Conservation (phyloP, 2,329 filamentous ascomycete species). For the Penicillium sp. region DNA sequence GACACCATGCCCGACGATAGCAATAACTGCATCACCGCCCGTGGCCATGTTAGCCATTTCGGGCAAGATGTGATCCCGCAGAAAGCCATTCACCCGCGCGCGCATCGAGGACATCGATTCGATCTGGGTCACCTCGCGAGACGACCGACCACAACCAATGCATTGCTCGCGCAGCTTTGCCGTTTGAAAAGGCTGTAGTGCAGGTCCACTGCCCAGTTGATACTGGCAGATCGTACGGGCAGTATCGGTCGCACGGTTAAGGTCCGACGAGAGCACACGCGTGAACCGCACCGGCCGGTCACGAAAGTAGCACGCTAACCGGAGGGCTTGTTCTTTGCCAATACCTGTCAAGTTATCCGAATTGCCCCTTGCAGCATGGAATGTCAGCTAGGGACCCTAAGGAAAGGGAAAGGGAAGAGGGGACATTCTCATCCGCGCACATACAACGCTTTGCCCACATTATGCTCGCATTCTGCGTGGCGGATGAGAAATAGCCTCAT, state of each 20-base stretch:
- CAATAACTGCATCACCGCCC: constrained; percentile 52
- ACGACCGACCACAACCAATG: constrained; percentile 29
- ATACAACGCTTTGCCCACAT: constrained; percentile 63
- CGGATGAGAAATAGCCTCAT: constrained; percentile 76
- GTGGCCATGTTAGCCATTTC: constrained; percentile 48
- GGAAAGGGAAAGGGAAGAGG: neutral
- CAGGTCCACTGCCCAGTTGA: constrained; percentile 10
- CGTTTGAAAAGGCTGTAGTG: constrained; percentile 16
- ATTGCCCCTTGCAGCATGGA: constrained; percentile 57
- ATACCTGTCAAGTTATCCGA: constrained; percentile 74
- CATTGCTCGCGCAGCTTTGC: constrained; percentile 43
- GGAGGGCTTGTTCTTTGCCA: constrained; percentile 75
- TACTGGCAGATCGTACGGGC: constrained; percentile 31
- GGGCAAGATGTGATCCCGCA: constrained; percentile 65
- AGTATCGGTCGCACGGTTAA: constrained; percentile 68
- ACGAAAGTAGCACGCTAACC: constrained; percentile 69
- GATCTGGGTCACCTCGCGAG: neutral
- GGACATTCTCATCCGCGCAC: constrained; percentile 6
- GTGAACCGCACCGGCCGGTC: constrained; percentile 66
- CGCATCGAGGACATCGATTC: constrained; percentile 70
- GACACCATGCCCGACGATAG: constrained; percentile 80
- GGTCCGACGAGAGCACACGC: constrained; percentile 75
- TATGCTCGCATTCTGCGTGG: constrained; percentile 89
- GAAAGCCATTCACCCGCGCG: constrained; percentile 65
- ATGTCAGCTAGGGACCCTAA: neutral